Percentiles rank a stretch among this genome's conserved stretches.
These are phyloP conservation scores for Blastomyces parvus DNA, from an alignment of 2,329 filamentous ascomycete species.

Conservation along the genomic window DNA sequence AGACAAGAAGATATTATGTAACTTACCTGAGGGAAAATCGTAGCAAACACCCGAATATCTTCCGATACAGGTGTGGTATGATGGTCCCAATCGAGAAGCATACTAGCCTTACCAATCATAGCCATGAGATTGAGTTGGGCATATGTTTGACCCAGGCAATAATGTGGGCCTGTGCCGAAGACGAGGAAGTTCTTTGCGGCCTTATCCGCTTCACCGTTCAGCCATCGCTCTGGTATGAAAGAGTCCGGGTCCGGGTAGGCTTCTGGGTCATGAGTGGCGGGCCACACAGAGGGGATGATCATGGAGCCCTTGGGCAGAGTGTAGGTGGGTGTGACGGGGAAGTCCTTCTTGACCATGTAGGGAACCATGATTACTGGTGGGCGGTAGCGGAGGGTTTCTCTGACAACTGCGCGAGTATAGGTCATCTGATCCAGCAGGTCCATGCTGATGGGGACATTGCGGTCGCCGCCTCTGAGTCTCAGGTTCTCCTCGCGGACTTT, in stretches of 20 bases:
- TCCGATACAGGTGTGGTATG: constrained; percentile 74
- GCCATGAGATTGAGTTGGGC: constrained; percentile 80
- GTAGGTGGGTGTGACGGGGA: constrained; percentile 78
- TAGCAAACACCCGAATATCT: constrained; percentile 96
- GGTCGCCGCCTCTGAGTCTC: constrained; percentile 62
- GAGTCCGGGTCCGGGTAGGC: constrained; percentile 82
- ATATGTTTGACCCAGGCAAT: constrained; percentile 90
- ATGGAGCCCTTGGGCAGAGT: constrained; percentile 93
- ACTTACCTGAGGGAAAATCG: constrained; percentile 89
- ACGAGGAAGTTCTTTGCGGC: constrained; percentile 95
- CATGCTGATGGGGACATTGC: constrained; percentile 60
- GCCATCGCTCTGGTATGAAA: constrained; percentile 88
- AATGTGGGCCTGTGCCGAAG: constrained; percentile 91
- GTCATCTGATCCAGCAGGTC: constrained; percentile 80
- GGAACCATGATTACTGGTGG: constrained; percentile 97
- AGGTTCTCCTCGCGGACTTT: constrained; percentile 88
- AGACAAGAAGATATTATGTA: neutral
- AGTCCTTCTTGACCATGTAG: constrained; percentile 87
- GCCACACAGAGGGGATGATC: constrained; percentile 85
- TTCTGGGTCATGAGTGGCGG: constrained; percentile 83
- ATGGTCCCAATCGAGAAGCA: constrained; percentile 84
- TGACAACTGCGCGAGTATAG: constrained; percentile 86
- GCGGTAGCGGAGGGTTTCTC: constrained; percentile 83
- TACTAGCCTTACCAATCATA: constrained; percentile 80
- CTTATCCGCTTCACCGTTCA: constrained; percentile 76